These are phyloP conservation scores for Pleurozium schreberi DNA, from an alignment of 225 moss, liverwort and hornwort genomes.

Conservation along the genomic window DNA sequence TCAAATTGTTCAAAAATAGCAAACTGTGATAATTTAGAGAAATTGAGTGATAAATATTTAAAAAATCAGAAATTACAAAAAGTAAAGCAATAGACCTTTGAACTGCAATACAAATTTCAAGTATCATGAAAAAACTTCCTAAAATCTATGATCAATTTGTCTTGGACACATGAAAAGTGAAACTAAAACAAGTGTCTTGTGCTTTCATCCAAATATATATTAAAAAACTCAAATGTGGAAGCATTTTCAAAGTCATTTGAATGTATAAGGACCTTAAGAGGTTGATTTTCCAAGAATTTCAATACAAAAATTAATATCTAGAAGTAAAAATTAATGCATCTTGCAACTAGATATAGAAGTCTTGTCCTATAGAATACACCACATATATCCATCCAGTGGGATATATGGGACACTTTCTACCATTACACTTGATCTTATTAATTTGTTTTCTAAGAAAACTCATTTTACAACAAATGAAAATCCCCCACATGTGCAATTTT, in stretches of 20 bases:
- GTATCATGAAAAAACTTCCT: not conserved
- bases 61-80: no score
- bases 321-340: not conserved
- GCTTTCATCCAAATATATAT: not conserved
- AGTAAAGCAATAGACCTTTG: no score
- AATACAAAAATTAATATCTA: not conserved
- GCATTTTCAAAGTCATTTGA: not conserved
- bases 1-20: no score
- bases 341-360: not conserved
- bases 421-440: not conserved
- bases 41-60: no score
- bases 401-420: no score
- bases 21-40: no score
- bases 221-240: not conserved
- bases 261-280: not conserved
- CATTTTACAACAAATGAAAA: not conserved
- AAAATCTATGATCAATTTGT: not conserved
- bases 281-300: not conserved
- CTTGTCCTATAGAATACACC: not conserved
- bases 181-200: not conserved
- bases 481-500: not conserved
- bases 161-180: no score
- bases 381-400: not conserved
- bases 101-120: fast-evolving
- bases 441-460: not conserved